Evolutionary conservation across 441 rosid species (phyloP), one percentile per base, ranked within the genome.

Genomic region (Capsella rubella): DNA sequence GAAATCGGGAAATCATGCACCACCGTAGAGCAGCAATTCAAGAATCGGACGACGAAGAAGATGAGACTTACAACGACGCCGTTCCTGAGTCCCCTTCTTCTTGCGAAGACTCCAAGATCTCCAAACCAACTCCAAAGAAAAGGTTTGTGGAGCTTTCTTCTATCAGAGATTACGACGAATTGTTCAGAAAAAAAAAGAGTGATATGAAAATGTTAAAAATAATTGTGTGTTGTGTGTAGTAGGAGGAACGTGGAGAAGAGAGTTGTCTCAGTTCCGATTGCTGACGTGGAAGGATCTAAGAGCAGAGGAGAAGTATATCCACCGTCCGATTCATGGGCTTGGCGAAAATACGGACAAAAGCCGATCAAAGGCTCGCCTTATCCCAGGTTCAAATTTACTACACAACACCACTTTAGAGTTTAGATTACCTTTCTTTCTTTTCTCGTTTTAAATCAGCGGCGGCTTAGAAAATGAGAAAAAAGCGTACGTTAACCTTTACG

Each of bases 291-390:
- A 56, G 85, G 84, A 76, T 79, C 78, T 56, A 70, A 53, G 83
- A 78, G 81, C 62, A 78, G 72, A 80, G 83, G 83, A 8, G 87
- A 84, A 35, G 80, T 78, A 47, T 78, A 70, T 79, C 86, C 87
- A 47, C 87, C 87, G 71, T 77, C 86, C 5, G 87, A 84, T 80
- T 81, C 84, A 0, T 87, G 92, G 92, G 89, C 92, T 11, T 90
- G 92, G 95, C 75, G 90, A 21, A 89, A 89, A 61, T 89, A 89
- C 75, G 95, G 92, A 15, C 95, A 89, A 67, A 89, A 89, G 37
- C 95, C 95, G 72, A 89, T 89, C 81, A 89, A 87, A 76, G 92
- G 92, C 64, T 89, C 95, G 14, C 92, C 95, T 27, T 87, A 84
- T 72, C 90, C 95, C 12, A 87, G 90, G 94, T 82, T 6, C 25